Evolutionary conservation across 306 rosid genomes (phyloP).

Genomic region (Cicer arietinum): DNA sequence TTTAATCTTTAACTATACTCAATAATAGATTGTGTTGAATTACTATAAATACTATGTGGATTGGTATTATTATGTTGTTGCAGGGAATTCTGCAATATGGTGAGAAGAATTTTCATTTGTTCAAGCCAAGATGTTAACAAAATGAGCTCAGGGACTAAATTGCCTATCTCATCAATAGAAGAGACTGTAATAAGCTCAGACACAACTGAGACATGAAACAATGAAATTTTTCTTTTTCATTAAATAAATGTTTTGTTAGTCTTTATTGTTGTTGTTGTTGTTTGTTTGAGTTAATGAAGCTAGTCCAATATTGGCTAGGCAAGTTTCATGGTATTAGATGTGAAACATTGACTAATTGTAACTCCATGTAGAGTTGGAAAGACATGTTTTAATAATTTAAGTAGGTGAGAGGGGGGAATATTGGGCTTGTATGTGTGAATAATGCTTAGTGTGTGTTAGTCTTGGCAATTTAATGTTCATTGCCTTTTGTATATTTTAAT

Average conservation of each 20-base stretch:
- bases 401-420: conserved; percentile 20
- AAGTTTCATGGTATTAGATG: conserved; percentile 41
- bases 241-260: conserved; percentile 16
- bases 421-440: conserved; percentile 29
- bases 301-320: conserved; percentile 47
- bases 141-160: conserved; percentile 70
- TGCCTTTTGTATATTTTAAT: conserved; percentile 4
- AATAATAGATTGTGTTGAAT: not conserved
- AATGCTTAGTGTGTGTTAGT: not conserved
- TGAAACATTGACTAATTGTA: conserved; percentile 55
- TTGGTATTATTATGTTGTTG: conserved; percentile 33
- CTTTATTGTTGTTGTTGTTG: conserved; percentile 36
- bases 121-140: conserved; percentile 84
- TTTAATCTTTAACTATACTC: conserved; percentile 16
- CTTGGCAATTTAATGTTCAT: not conserved
- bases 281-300: conserved; percentile 50
- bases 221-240: not conserved
- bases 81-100: conserved; percentile 95
- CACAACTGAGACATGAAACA: conserved; percentile 62
- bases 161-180: conserved; percentile 62
- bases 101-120: conserved; percentile 83
- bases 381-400: conserved; percentile 42
- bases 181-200: conserved; percentile 68
- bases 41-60: not conserved
- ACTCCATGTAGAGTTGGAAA: not conserved